Evolutionary conservation across 2,329 filamentous ascomycete genomes (phyloP).

Genomic region (Parastagonospora avenae): DNA sequence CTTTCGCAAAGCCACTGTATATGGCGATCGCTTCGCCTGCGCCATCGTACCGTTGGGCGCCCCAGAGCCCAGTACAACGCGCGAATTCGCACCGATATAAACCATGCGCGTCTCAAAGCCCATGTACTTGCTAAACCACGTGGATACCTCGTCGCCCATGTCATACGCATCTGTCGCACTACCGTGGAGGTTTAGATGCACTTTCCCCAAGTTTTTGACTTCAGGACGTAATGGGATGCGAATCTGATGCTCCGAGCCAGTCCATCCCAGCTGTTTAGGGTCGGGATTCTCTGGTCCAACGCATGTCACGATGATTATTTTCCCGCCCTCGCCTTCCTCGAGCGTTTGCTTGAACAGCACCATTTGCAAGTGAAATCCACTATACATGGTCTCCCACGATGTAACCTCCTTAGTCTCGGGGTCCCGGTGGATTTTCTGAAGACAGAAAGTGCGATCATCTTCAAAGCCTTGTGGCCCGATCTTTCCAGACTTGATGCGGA

Average conservation of each 20-base stretch:
- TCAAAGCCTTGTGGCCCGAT: constrained; percentile 13
- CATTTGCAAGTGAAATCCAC: constrained; percentile 18
- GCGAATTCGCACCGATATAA: constrained; percentile 67
- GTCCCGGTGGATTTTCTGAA: constrained; percentile 18
- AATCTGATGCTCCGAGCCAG: constrained; percentile 12
- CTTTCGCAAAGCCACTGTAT: constrained; percentile 39
- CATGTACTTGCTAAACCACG: constrained; percentile 68
- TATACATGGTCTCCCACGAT: constrained; percentile 17
- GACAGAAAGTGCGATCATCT: constrained; percentile 18
- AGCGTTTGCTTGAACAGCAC: constrained; percentile 13
- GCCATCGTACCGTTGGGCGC: constrained; percentile 47
- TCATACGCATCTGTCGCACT: constrained; percentile 65
- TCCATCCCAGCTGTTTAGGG: constrained; percentile 6
- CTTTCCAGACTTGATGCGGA: constrained; percentile 6
- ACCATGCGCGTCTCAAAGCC: constrained; percentile 58
- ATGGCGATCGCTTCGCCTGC: constrained; percentile 8
- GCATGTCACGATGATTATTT: constrained; percentile 5
- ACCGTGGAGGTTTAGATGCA: constrained; percentile 64
- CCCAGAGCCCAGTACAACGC: constrained; percentile 67
- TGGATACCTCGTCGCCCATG: constrained; percentile 63
- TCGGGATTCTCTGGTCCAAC: constrained; percentile 9
- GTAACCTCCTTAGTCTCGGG: constrained; percentile 9
- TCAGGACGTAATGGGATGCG: constrained; percentile 62
- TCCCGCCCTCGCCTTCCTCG: constrained; percentile 5
- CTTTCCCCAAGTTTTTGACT: constrained; percentile 50